Conservation (phyloP, 495 filamentous ascomycete genomes). For the Beverwykella pulmonaria region DNA sequence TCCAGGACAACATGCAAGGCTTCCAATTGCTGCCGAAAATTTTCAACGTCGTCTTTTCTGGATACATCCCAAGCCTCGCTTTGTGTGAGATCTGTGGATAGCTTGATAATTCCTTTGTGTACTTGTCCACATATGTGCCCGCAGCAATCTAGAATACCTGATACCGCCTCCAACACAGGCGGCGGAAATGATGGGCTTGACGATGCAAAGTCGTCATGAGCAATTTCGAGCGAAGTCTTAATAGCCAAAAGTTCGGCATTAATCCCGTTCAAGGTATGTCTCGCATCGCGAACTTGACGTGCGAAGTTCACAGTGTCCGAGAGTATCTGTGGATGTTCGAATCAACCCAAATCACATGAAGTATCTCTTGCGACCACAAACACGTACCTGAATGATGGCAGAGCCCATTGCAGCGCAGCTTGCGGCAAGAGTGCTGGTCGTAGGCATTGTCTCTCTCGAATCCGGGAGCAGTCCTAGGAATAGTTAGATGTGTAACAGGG, state of each 20-base stretch:
- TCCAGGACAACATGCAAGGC: neutral
- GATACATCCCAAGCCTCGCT: neutral
- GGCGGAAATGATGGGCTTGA: neutral
- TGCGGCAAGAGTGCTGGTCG: slow-evolving; percentile 9
- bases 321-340: slow-evolving; percentile 2
- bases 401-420: slow-evolving; percentile 15
- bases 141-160: slow-evolving; percentile 15
- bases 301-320: slow-evolving; percentile 15
- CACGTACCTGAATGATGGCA: slow-evolving; percentile 12
- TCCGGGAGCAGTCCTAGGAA: neutral
- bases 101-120: slow-evolving; percentile 9
- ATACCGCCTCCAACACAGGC: slow-evolving; percentile 1
- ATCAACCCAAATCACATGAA: neutral
- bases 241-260: slow-evolving; percentile 24
- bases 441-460: slow-evolving; percentile 1
- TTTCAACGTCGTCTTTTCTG: neutral
- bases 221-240: slow-evolving; percentile 23
- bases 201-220: slow-evolving; percentile 22
- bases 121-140: neutral
- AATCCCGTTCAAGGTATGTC: slow-evolving; percentile 21
- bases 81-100: slow-evolving; percentile 1
- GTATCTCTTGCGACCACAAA: neutral
- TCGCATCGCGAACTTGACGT: slow-evolving; percentile 13
- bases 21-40: neutral
- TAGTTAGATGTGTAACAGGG: neutral